phyloP scores from a whole-genome alignment of 345 rosid genomes.

The Syzygium aqueum region DNA sequence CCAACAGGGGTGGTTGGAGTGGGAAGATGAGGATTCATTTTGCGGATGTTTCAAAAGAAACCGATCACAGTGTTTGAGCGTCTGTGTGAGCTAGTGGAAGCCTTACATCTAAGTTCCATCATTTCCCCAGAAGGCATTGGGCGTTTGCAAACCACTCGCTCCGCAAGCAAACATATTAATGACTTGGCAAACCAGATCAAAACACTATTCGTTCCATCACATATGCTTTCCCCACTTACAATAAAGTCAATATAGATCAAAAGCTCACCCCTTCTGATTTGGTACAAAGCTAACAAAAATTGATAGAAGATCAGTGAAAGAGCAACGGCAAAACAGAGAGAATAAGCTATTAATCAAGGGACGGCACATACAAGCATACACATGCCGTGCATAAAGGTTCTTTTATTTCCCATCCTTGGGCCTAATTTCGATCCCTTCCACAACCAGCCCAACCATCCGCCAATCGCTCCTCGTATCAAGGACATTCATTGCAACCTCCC shows the following conservation, averaged over 20 bases:
- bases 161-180: background rate
- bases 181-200: background rate
- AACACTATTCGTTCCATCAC: background rate
- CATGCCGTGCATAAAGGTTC: background rate
- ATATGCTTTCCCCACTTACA: background rate
- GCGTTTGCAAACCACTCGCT: background rate
- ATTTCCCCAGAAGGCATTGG: background rate
- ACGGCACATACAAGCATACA: background rate
- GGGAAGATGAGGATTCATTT: background rate
- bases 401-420: background rate
- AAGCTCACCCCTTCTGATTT: background rate
- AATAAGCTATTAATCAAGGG: background rate
- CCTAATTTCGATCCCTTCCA: background rate
- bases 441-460: slow-evolving; percentile 9
- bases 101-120: background rate
- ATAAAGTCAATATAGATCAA: background rate
- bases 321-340: background rate
- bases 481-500: slow-evolving; percentile 7
- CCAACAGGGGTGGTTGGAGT: background rate
- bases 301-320: background rate
- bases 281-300: background rate
- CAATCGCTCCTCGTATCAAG: background rate
- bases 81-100: background rate
- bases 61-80: background rate
- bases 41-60: background rate